phyloP scores from a whole-genome alignment of 2,329 filamentous ascomycete genomes.

The Tolypocladium capitatum region DNA sequence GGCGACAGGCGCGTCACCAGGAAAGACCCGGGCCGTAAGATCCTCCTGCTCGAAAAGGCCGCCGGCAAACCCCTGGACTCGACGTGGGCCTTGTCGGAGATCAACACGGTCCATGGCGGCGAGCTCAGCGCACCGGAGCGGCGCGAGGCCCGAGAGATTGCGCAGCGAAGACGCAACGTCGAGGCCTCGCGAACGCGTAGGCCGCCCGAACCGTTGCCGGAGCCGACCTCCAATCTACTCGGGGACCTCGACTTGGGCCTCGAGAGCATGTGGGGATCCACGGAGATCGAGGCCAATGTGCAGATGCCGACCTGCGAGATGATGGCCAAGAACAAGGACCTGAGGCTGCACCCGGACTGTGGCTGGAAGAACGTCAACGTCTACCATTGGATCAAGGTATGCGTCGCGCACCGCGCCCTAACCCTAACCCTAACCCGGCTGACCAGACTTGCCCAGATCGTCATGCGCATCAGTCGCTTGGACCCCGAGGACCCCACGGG shows the following conservation, averaged over 20 bases:
- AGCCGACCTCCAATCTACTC: constrained; percentile 55
- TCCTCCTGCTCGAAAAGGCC: constrained; percentile 76
- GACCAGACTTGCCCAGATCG: constrained; percentile 44
- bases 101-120: constrained; percentile 67
- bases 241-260: constrained; percentile 61
- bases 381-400: constrained; percentile 90
- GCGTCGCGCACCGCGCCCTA: accelerated
- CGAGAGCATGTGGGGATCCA: constrained; percentile 69
- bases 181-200: constrained; percentile 32
- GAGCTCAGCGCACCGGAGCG: constrained; percentile 47
- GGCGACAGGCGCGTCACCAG: constrained; percentile 74
- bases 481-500: constrained; percentile 62
- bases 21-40: constrained; percentile 71
- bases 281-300: constrained; percentile 89
- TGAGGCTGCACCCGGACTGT: constrained; percentile 72
- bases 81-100: constrained; percentile 60
- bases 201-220: constrained; percentile 29
- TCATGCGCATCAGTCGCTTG: constrained; percentile 78
- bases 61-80: constrained; percentile 65
- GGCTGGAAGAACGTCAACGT: constrained; percentile 91
- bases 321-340: constrained; percentile 58
- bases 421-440: too few species aligned
- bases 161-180: constrained; percentile 37
- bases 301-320: constrained; percentile 80
- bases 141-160: constrained; percentile 32